A percentile compares a stretch with the other conserved stretches of the same genome.
These are phyloP conservation scores for Paramecium pentaurelia DNA, from an alignment of 73 alveolate genomes.

Conservation along the genomic window DNA sequence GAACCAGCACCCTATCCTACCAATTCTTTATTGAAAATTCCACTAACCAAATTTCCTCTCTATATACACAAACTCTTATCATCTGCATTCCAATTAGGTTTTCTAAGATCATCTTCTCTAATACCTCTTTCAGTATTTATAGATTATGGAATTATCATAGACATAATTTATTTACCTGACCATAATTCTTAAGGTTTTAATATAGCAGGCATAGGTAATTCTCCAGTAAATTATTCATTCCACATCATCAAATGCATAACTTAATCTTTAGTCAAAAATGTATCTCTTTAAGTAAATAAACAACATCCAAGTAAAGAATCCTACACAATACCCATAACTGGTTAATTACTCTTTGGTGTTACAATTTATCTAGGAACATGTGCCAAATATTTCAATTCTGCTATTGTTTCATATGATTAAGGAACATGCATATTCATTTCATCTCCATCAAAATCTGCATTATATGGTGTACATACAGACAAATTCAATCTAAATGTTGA, in stretches of 20 bases:
- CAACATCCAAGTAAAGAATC: slow-evolving; percentile 95
- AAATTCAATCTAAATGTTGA: slow-evolving; percentile 98
- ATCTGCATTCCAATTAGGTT: slow-evolving; percentile 56
- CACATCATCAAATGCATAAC: slow-evolving; percentile 97
- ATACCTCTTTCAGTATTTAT: slow-evolving; percentile 70
- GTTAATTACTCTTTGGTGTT: slow-evolving; percentile 97
- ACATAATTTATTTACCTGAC: slow-evolving; percentile 97
- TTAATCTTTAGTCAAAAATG: slow-evolving; percentile 85
- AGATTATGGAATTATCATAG: slow-evolving; percentile 93
- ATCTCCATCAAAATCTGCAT: slow-evolving; percentile 99
- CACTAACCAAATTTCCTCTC: slow-evolving; percentile 62
- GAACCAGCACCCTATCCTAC: slow-evolving; percentile 71
- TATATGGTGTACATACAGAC: slow-evolving; percentile 99
- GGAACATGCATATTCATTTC: slow-evolving; percentile 99
- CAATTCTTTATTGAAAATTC: slow-evolving; percentile 60
- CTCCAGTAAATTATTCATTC: slow-evolving; percentile 94
- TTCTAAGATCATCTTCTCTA: slow-evolving; percentile 62
- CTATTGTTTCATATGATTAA: slow-evolving; percentile 93
- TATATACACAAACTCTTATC: slow-evolving; percentile 61
- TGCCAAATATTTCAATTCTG: slow-evolving; percentile 95
- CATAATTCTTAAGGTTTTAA: slow-evolving; percentile 98
- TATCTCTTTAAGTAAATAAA: slow-evolving; percentile 94
- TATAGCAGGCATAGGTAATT: slow-evolving; percentile 97
- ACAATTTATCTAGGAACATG: slow-evolving; percentile 97
- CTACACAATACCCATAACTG: slow-evolving; percentile 99